phyloP scores from a whole-genome alignment of 805 yeast species.

The Wickerhamomyces chaumierensis region DNA sequence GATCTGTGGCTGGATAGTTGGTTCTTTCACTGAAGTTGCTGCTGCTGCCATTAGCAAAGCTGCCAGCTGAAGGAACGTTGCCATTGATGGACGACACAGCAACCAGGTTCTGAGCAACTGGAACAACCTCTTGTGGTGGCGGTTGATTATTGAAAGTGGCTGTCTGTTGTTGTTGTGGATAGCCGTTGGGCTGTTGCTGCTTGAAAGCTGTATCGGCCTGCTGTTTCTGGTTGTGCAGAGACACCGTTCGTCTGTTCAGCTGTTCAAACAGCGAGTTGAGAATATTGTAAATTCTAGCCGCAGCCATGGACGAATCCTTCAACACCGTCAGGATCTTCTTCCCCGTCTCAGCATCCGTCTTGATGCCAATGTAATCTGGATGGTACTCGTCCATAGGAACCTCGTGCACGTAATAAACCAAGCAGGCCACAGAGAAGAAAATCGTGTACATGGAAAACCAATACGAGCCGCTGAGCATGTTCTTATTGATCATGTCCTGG shows the following conservation, averaged over 20 bases:
- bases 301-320: slow-evolving; percentile 68
- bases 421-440: slow-evolving; percentile 79
- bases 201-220: slow-evolving; percentile 1
- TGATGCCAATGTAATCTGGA: slow-evolving; percentile 44
- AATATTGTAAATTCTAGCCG: slow-evolving; percentile 68
- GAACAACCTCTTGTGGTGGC: slow-evolving; percentile 14
- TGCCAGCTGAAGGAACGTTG: too few relatives aligned
- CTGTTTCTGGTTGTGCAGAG: slow-evolving; percentile 20
- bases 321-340: slow-evolving; percentile 58
- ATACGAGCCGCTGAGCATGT: slow-evolving; percentile 71
- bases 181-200: slow-evolving; percentile 6
- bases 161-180: slow-evolving; percentile 5
- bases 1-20: slow-evolving; percentile 3
- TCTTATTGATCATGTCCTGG: slow-evolving; percentile 63
- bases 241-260: slow-evolving; percentile 61
- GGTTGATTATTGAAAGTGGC: slow-evolving; percentile 1
- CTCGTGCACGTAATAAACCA: slow-evolving; percentile 68
- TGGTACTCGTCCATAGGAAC: slow-evolving; percentile 32
- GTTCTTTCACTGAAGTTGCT: too few relatives aligned
- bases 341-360: slow-evolving; percentile 74
- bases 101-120: slow-evolving; percentile 18
- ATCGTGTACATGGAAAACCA: slow-evolving; percentile 89
- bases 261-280: slow-evolving; percentile 74
- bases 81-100: slow-evolving; percentile 3
- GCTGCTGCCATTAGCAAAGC: too few relatives aligned